Evolutionary conservation across 1,139 yeast genomes (phyloP).

Genomic region (Taiozyma onychis): DNA sequence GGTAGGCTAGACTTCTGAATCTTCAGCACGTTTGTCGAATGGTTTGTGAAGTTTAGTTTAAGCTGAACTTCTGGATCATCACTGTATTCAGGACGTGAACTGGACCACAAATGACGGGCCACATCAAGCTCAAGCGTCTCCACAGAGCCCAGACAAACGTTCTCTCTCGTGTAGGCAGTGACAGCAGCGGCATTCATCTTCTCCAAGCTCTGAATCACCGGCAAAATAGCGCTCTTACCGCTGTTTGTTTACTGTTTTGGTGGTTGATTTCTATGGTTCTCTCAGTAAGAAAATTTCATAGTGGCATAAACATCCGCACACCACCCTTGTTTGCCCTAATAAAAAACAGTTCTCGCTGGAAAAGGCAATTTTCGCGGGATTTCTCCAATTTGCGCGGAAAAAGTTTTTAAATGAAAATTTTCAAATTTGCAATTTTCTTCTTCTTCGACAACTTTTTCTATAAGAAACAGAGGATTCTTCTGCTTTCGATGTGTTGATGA

Average conservation of each 20-base stretch:
- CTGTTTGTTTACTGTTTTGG: neutral
- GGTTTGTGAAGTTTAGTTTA: slow-evolving; percentile 11
- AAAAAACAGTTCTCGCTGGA: neutral
- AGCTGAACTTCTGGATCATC: slow-evolving; percentile 15
- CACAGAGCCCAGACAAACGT: neutral
- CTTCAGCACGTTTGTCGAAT: slow-evolving; percentile 10
- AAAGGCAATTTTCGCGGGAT: neutral
- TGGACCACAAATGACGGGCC: slow-evolving; percentile 20
- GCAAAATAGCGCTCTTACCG: neutral
- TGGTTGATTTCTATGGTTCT: neutral
- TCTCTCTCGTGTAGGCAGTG: neutral
- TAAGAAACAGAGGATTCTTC: too few relatives aligned
- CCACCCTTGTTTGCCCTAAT: slow-evolving; percentile 6
- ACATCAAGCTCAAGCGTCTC: slow-evolving; percentile 17
- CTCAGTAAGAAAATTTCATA: neutral
- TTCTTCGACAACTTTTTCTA: neutral
- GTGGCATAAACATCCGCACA: slow-evolving; percentile 7
- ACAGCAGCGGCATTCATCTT: neutral
- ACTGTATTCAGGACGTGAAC: slow-evolving; percentile 1
- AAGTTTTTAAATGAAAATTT: neutral
- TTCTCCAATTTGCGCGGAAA: neutral
- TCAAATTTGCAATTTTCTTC: neutral
- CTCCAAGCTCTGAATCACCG: neutral
- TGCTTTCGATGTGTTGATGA: too few relatives aligned
- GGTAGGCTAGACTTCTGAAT: slow-evolving; percentile 7